These are phyloP conservation scores for Coemansia sp. DNA, from an alignment of 192 early-diverging fungal genomes.

Conservation along the genomic window DNA sequence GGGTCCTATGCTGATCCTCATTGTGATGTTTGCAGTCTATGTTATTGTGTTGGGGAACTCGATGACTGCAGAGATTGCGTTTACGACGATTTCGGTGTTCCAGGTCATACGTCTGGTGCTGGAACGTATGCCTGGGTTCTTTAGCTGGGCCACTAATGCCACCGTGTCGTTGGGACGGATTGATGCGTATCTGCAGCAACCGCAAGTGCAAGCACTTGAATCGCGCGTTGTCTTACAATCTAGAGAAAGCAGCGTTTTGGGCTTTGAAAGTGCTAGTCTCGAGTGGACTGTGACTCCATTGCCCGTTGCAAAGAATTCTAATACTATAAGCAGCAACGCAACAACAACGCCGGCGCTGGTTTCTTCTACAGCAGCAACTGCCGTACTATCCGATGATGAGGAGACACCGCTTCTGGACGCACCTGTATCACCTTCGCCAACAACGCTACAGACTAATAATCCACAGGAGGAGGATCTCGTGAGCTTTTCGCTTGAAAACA, in stretches of 20 bases:
- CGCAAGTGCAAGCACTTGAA: conserved; percentile 62
- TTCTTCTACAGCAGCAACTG: not conserved
- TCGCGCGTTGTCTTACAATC: conserved; percentile 23
- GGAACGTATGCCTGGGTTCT: conserved; percentile 62
- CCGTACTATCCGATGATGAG: not conserved
- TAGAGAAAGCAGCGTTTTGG: conserved; percentile 13
- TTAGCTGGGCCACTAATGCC: conserved; percentile 63
- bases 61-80: conserved; percentile 65
- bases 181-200: conserved; percentile 71
- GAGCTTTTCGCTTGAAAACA: conserved; percentile 61
- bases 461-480: not conserved
- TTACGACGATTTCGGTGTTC: conserved; percentile 73
- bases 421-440: not conserved
- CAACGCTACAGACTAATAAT: not conserved
- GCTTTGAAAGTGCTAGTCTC: conserved; percentile 41
- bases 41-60: conserved; percentile 58
- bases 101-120: conserved; percentile 64
- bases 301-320: not conserved
- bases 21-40: conserved; percentile 63
- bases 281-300: conserved; percentile 22
- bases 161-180: conserved; percentile 69
- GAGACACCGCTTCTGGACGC: conserved; percentile 15
- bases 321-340: conserved; percentile 11
- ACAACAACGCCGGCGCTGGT: not conserved
- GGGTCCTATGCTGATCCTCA: conserved; percentile 64